A percentile compares a stretch with the other conserved stretches of the same genome.
phyloP scores from a whole-genome alignment of 2,329 filamentous ascomycete genomes.

The Claviceps arundinis region DNA sequence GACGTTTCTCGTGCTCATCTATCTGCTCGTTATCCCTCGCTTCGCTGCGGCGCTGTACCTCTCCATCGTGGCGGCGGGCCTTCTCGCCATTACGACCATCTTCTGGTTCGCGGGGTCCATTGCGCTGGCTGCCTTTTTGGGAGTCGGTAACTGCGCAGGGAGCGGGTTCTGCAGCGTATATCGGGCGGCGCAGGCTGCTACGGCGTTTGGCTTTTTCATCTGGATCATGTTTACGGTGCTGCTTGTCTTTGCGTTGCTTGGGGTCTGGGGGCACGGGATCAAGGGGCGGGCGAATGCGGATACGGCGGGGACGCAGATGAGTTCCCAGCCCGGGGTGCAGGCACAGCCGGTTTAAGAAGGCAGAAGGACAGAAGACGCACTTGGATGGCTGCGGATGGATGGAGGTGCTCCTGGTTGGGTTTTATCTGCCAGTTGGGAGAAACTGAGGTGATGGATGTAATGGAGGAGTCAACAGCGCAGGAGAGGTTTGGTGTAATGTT shows the following conservation, averaged over 20 bases:
- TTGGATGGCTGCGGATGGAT: background rate
- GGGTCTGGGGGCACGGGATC: slow-evolving; percentile 19
- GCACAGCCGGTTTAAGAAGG: slow-evolving; percentile 2
- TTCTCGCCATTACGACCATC: slow-evolving; percentile 62
- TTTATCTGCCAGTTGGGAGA: background rate
- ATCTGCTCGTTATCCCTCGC: slow-evolving; percentile 54
- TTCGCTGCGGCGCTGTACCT: slow-evolving; percentile 49
- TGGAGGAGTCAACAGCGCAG: background rate
- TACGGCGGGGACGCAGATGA: slow-evolving; percentile 8
- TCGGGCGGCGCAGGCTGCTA: slow-evolving; percentile 46
- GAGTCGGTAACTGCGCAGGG: slow-evolving; percentile 39
- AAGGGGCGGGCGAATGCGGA: slow-evolving; percentile 17
- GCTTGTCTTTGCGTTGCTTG: slow-evolving; percentile 32
- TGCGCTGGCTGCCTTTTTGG: slow-evolving; percentile 55
- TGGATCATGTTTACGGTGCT: slow-evolving; percentile 40
- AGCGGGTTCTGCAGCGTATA: slow-evolving; percentile 33
- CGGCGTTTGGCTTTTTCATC: slow-evolving; percentile 53
- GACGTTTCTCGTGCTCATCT: slow-evolving; percentile 58
- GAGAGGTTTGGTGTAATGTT: background rate
- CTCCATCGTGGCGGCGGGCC: slow-evolving; percentile 48
- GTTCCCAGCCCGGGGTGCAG: slow-evolving; percentile 8
- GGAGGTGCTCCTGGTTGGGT: background rate
- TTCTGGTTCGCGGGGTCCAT: slow-evolving; percentile 88
- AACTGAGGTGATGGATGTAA: background rate
- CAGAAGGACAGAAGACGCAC: no score